These are phyloP conservation scores for Ziziphus jujuba DNA, from an alignment of 306 rosid species.

Conservation along the genomic window DNA sequence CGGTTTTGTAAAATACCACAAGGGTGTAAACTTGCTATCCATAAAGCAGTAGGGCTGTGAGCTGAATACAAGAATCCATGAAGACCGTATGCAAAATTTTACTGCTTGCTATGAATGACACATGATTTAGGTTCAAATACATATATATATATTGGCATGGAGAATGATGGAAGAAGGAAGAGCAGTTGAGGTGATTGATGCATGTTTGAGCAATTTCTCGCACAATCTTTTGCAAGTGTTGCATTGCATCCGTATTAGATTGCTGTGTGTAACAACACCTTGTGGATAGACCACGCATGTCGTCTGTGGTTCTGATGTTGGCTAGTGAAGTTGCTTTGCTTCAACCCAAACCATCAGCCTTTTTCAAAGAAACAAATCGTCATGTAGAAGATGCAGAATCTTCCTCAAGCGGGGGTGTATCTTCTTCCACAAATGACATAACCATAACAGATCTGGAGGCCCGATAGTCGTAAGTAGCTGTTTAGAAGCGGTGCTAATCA, in stretches of 20 bases:
- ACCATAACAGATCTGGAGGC: neutral
- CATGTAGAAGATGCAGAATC: neutral
- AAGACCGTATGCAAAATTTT: no score
- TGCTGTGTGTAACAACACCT: slow-evolving; percentile 25
- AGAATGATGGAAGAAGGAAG: slow-evolving; percentile 20
- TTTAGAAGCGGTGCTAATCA: no score
- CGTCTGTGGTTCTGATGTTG: slow-evolving; percentile 31
- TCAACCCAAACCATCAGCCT: slow-evolving; percentile 28
- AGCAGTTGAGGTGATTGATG: slow-evolving; percentile 22
- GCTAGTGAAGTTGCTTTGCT: slow-evolving; percentile 14
- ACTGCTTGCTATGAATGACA: no score
- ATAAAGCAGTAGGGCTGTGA: no score
- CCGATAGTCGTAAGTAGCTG: no score
- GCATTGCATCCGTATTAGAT: slow-evolving; percentile 22
- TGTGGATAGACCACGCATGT: slow-evolving; percentile 29
- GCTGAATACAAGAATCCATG: no score
- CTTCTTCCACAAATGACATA: neutral
- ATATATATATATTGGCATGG: slow-evolving; percentile 27
- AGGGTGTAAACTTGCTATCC: no score
- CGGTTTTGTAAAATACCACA: no score
- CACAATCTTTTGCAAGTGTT: neutral
- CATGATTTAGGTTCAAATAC: neutral
- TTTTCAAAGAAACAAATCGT: neutral
- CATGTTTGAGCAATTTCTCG: neutral
- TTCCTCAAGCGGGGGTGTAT: neutral